Conservation (phyloP, 306 rosid species). For the Vigna radiata region DNA sequence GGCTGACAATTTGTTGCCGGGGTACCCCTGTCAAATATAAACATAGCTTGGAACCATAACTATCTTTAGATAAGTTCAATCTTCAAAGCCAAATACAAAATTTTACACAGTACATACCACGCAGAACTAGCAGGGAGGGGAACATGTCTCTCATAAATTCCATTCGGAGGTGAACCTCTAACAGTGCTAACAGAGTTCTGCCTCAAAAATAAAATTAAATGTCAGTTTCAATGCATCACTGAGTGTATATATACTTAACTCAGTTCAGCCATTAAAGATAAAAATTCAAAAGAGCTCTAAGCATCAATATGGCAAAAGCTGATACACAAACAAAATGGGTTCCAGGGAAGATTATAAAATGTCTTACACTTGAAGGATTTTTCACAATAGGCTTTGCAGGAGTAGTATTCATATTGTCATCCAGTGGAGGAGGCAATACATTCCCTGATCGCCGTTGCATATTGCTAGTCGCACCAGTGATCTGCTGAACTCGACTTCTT, state of each 20-base stretch:
- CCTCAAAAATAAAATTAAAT: conserved; percentile 34
- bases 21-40: conserved; percentile 68
- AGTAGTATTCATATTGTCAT: conserved; percentile 63
- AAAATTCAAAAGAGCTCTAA: conserved; percentile 18
- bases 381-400: conserved; percentile 68
- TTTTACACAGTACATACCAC: conserved; percentile 61
- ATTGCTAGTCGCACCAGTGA: conserved; percentile 74
- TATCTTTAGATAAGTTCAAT: conserved; percentile 32
- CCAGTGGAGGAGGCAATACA: conserved; percentile 82
- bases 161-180: conserved; percentile 86
- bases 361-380: conserved; percentile 77
- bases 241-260: background rate
- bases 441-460: conserved; percentile 83
- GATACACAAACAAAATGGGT: background rate
- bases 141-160: conserved; percentile 68
- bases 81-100: conserved; percentile 38
- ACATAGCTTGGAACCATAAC: conserved; percentile 13
- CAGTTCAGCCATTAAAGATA: conserved; percentile 18
- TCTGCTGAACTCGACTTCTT: conserved; percentile 97
- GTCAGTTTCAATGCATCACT: conserved; percentile 26
- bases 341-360: background rate
- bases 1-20: conserved; percentile 69
- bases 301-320: background rate
- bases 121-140: conserved; percentile 83
- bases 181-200: conserved; percentile 62